Percentiles rank a stretch among this genome's conserved stretches.
Evolutionary conservation across 352 stramenopile species (phyloP).

Genomic region (Plasmopara viticola): DNA sequence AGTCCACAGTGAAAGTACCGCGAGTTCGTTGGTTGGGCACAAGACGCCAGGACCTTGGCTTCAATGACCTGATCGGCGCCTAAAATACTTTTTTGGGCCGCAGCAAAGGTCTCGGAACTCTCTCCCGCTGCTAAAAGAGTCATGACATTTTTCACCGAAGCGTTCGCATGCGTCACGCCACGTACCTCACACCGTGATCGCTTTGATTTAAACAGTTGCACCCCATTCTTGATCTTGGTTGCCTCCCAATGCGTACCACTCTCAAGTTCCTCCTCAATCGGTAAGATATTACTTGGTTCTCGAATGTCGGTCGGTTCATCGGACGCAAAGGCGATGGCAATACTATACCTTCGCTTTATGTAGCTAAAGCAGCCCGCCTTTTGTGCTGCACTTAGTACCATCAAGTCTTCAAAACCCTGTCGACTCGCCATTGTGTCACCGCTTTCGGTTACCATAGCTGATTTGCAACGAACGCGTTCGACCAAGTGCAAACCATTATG

Average conservation of each 20-base stretch:
- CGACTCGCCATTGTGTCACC: neutral
- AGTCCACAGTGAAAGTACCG: conserved; percentile 76
- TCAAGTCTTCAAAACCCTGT: conserved; percentile 7
- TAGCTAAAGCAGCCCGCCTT: conserved; percentile 80
- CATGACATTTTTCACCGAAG: conserved; percentile 83
- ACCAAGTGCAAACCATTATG: conserved; percentile 1
- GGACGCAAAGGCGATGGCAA: conserved; percentile 67
- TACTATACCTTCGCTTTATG: conserved; percentile 69
- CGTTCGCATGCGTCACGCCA: conserved; percentile 62
- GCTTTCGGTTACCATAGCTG: conserved; percentile 11
- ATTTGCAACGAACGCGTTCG: conserved; percentile 22
- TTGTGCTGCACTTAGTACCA: conserved; percentile 47
- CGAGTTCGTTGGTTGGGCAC: conserved; percentile 45
- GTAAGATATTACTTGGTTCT: conserved; percentile 27
- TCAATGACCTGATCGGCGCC: conserved; percentile 60
- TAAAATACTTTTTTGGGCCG: conserved; percentile 56
- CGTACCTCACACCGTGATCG: conserved; percentile 71
- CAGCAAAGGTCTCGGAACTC: conserved; percentile 46
- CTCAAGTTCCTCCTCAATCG: conserved; percentile 16
- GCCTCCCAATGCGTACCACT: conserved; percentile 49
- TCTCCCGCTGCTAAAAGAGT: conserved; percentile 49
- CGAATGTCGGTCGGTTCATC: conserved; percentile 17
- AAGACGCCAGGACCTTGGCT: conserved; percentile 57
- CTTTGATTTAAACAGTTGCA: conserved; percentile 64
- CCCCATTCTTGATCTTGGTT: conserved; percentile 58